Evolutionary conservation across 1,284 basidiomycete species (phyloP).

Genomic region (Ustilago crameri): DNA sequence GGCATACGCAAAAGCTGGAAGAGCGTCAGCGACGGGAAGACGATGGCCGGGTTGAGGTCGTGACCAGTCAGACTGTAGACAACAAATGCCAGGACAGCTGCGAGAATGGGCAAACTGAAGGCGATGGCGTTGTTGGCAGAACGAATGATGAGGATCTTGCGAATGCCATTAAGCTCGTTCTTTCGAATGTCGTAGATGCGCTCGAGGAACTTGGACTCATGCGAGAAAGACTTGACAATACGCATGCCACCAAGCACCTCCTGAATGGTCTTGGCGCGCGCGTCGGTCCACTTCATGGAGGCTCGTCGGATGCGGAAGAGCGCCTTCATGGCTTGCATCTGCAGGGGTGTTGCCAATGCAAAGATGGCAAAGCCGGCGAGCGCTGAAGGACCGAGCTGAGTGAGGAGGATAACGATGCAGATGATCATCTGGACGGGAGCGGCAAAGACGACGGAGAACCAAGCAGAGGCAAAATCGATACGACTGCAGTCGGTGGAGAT

Average conservation of each 20-base stretch:
- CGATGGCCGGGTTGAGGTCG: constrained; percentile 74
- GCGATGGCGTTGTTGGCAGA: constrained; percentile 77
- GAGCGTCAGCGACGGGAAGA: constrained; percentile 65
- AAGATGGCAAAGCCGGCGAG: constrained; percentile 87
- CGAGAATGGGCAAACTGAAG: constrained; percentile 80
- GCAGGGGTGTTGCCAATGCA: constrained; percentile 74
- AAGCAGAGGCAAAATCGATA: constrained; percentile 88
- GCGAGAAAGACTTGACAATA: constrained; percentile 66
- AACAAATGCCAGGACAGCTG: constrained; percentile 85
- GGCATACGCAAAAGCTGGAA: constrained; percentile 76
- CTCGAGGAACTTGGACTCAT: constrained; percentile 70
- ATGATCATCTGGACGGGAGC: constrained; percentile 72
- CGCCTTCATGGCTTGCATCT: constrained; percentile 79
- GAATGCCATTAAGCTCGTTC: constrained; percentile 82
- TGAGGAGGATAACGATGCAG: constrained; percentile 75
- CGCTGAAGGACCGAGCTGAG: constrained; percentile 80
- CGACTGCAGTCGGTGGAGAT: constrained; percentile 91
- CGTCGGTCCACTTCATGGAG: constrained; percentile 89
- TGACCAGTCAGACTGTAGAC: constrained; percentile 81
- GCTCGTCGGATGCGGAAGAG: constrained; percentile 79
- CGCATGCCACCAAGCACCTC: constrained; percentile 66
- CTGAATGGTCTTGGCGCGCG: constrained; percentile 69
- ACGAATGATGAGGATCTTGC: constrained; percentile 79
- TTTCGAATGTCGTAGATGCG: constrained; percentile 78
- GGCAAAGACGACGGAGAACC: constrained; percentile 80